Base-by-base conservation (phyloP, 148 eudicot species). In the Fagopyrum tataricum region DNA sequence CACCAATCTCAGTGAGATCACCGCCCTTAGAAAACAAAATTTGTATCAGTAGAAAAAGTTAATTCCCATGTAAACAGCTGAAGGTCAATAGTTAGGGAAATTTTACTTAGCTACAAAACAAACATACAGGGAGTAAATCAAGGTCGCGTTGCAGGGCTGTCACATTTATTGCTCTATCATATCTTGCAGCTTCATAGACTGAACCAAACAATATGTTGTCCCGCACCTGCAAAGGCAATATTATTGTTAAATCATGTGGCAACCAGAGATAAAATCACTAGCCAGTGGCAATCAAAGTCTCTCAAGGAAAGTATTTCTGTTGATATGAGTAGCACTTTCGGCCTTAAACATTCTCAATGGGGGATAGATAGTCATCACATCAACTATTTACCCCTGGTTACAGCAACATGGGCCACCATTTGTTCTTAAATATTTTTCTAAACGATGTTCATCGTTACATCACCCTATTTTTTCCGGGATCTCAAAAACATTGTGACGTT, bases 1-100 rank as follows among this genome's bases (percentile, higher is more conserved):
- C 98, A 43, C 98, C 98, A 80, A 94, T 94, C 86, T 94, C 98
- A 69, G 98, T 94, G 75, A 91, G 91, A 88, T 94, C 98, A 81
- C 98, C 97, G 70, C 98, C 98, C 98, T 94, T 74, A 61, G 66
- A n/a, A 14, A 53, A 59, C 26, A 18, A 55, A 72, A 51, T 1
- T 64, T 39, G 43, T 6, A 37, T 58, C 0, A 59, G 15, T 1
- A 7, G 7, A 21, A 2, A 6, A 21, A 24, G 26, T 8, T 59
- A 1, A 31, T 11, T 59, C 40, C 15, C 39, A 14, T 13, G 43
- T 64, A 64, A 31, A 64, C 69, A 64, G 6, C 20, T 5, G 13
- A 5, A 58, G 4, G 21, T 53, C 61, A 73, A 62, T 62, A 26
- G 8, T 31, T 62, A 62, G 7, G 4, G 4, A n/a, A 17, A 37